Evolutionary conservation across 495 filamentous ascomycete species (phyloP).

Genomic region (Hyaloscypha hepaticicola): DNA sequence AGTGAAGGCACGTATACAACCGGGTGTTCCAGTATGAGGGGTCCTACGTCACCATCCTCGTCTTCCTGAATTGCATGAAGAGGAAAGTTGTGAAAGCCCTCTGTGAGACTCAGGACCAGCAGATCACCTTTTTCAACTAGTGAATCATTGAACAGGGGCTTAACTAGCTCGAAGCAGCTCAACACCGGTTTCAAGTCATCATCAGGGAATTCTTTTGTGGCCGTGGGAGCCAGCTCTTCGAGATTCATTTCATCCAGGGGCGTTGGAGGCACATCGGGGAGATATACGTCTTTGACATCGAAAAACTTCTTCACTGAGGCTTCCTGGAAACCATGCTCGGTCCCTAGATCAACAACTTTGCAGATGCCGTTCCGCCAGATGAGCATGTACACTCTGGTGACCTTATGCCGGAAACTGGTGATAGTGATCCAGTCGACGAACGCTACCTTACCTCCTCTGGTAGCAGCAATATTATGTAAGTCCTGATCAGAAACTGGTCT

Average conservation of each 20-base stretch:
- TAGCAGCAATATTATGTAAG: background rate
- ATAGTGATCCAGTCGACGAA: background rate
- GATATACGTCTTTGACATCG: background rate
- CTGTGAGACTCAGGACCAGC: background rate
- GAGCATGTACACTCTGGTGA: background rate
- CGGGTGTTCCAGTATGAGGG: background rate
- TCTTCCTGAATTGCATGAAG: background rate
- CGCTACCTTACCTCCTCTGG: background rate
- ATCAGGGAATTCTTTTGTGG: background rate
- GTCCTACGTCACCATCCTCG: background rate
- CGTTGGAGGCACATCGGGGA: background rate
- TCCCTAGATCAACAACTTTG: background rate
- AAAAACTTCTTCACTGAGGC: background rate
- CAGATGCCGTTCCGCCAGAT: background rate
- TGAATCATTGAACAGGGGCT: background rate
- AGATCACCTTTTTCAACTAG: background rate
- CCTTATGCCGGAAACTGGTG: background rate
- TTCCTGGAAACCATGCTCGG: background rate
- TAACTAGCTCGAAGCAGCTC: background rate
- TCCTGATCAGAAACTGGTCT: background rate
- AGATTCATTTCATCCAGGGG: background rate
- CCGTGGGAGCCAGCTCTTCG: background rate
- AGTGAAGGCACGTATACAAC: background rate
- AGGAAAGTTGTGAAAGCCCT: background rate
- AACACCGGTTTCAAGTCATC: background rate